These are phyloP conservation scores for Corniculantispora saksenae DNA, from an alignment of 2,329 filamentous ascomycete genomes.

Conservation along the genomic window DNA sequence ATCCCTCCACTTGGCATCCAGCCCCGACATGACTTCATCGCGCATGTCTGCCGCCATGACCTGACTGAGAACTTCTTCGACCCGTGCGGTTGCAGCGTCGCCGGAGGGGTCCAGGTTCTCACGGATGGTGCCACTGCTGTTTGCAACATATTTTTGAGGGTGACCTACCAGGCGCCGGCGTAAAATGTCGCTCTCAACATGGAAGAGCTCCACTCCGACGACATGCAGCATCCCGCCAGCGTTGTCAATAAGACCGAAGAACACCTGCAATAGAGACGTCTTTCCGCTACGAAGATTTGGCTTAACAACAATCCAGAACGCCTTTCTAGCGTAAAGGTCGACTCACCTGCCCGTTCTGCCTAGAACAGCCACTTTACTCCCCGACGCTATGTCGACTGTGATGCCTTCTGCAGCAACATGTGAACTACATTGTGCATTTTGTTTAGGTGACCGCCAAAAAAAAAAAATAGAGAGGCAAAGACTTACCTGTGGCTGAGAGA, in stretches of 20 bases:
- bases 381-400: not conserved
- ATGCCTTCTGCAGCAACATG: not conserved
- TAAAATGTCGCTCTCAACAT: not conserved
- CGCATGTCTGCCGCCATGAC: not conserved
- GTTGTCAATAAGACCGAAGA: not conserved
- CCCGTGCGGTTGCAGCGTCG: not conserved
- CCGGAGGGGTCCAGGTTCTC: not conserved
- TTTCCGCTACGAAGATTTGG: not conserved
- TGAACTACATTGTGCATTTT: not conserved
- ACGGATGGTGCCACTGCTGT: not conserved
- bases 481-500: not conserved
- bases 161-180: not conserved
- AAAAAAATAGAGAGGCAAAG: not conserved
- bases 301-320: not conserved
- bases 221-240: not conserved
- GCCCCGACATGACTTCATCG: constrained; percentile 1
- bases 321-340: not conserved
- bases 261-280: not conserved
- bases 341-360: constrained; percentile 3
- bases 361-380: not conserved
- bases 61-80: not conserved
- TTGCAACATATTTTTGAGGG: not conserved
- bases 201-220: not conserved
- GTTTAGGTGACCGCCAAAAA: not conserved
- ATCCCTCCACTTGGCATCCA: not conserved